Conservation (phyloP, 768 basidiomycete genomes). For the Cystobasidium ongulense region DNA sequence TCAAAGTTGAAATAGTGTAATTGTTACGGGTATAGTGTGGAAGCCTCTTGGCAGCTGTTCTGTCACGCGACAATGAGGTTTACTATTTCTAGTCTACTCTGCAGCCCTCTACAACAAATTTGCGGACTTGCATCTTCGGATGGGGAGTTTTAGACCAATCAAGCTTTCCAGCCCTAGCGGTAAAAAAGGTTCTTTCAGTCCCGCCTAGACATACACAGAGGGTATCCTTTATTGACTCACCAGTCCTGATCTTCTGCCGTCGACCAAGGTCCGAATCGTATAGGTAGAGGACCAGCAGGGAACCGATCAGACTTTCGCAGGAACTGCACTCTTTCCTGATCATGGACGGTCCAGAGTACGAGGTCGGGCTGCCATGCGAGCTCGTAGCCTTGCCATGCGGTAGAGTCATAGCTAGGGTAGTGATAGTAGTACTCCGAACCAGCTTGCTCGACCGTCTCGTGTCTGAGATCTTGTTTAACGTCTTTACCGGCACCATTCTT, state of each 20-base stretch:
- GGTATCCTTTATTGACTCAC: slow-evolving; percentile 2
- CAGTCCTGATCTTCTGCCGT: neutral
- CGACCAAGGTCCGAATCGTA: slow-evolving; percentile 3
- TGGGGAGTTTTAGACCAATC: slow-evolving; percentile 6
- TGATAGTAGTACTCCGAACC: slow-evolving; percentile 2
- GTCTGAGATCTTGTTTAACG: neutral
- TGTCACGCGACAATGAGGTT: too few species aligned
- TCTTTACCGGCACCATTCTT: neutral
- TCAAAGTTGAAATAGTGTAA: too few species aligned
- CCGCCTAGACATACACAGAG: neutral
- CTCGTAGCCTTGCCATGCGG: neutral
- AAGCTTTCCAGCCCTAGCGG: slow-evolving; percentile 9
- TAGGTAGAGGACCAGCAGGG: slow-evolving; percentile 13
- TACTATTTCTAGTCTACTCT: neutral
- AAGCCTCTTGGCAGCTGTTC: too few species aligned
- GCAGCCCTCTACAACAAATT: slow-evolving; percentile 8
- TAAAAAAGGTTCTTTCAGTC: neutral
- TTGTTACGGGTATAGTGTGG: too few species aligned
- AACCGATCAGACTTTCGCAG: neutral
- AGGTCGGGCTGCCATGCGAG: neutral
- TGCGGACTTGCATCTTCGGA: slow-evolving; percentile 4
- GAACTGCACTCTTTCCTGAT: slow-evolving; percentile 1
- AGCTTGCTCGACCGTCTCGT: slow-evolving; percentile 5
- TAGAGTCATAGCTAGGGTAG: slow-evolving; percentile 6
- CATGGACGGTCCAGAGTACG: slow-evolving; percentile 4